Conservation (phyloP, 345 rosid species). For the thale cress (Arabidopsis thaliana) region DNA sequence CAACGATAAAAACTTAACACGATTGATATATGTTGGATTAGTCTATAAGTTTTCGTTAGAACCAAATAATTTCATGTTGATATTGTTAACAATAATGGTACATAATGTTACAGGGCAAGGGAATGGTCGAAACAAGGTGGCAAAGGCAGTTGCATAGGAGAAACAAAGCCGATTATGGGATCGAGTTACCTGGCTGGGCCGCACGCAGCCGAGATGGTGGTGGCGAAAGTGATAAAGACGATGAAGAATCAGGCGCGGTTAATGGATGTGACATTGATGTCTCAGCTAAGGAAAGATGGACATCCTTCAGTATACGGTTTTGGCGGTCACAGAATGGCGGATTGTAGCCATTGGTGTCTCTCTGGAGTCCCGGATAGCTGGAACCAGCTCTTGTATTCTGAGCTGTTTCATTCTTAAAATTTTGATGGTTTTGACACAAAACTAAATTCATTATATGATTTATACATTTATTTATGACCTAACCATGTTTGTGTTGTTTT, state of each 20-base stretch:
- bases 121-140: slow-evolving; percentile 62
- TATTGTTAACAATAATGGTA: neutral
- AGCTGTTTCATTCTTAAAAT: slow-evolving; percentile 31
- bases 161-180: slow-evolving; percentile 50
- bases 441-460: neutral
- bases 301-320: slow-evolving; percentile 44
- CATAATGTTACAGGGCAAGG: slow-evolving; percentile 47
- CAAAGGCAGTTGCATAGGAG: slow-evolving; percentile 51
- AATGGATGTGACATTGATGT: slow-evolving; percentile 45
- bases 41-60: no score
- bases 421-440: neutral
- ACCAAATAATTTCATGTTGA: no score
- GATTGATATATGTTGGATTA: no score
- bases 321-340: slow-evolving; percentile 38
- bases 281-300: slow-evolving; percentile 52
- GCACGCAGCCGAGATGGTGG: slow-evolving; percentile 54
- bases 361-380: slow-evolving; percentile 50
- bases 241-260: slow-evolving; percentile 40
- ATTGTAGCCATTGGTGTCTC: slow-evolving; percentile 52
- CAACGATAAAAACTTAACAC: neutral
- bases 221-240: slow-evolving; percentile 37
- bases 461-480: neutral
- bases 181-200: slow-evolving; percentile 49
- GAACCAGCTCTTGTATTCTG: slow-evolving; percentile 47
- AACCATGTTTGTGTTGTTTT: neutral